phyloP scores from a whole-genome alignment of 176 grass and related monocot genomes.

The Aegilops speltoides region DNA sequence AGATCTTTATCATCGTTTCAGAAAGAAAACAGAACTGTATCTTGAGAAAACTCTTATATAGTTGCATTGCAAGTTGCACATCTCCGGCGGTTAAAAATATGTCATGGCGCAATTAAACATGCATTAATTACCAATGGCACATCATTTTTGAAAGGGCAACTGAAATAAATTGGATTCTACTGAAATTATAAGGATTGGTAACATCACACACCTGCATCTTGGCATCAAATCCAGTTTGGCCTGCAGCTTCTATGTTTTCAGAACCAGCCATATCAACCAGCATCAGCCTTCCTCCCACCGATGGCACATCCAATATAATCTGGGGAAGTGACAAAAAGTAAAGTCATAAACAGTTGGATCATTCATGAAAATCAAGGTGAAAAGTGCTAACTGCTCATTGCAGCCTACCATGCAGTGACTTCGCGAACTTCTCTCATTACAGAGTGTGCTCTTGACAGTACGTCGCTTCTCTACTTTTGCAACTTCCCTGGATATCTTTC shows the following conservation, averaged over 20 bases:
- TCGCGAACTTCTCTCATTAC: constrained; percentile 88
- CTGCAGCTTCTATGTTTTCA: constrained; percentile 94
- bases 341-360: background rate
- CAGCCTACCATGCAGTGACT: constrained; percentile 86
- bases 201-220: constrained; percentile 76
- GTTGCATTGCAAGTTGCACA: background rate
- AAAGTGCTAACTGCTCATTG: background rate
- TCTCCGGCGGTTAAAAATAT: background rate
- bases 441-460: constrained; percentile 82
- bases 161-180: background rate
- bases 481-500: constrained; percentile 79
- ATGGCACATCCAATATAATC: constrained; percentile 95
- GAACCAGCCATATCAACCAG: constrained; percentile 97
- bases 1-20: constrained; percentile 3
- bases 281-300: constrained; percentile 90
- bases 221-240: constrained; percentile 86
- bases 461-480: constrained; percentile 80
- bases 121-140: background rate
- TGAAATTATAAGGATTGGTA: background rate
- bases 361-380: background rate
- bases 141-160: background rate
- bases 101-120: background rate
- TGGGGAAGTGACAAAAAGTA: background rate
- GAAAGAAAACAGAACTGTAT: background rate
- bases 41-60: background rate